Percentiles rank a stretch among this genome's conserved stretches.
phyloP scores from a whole-genome alignment of 202 grass and related monocot species.

The Eragrostis tef region DNA sequence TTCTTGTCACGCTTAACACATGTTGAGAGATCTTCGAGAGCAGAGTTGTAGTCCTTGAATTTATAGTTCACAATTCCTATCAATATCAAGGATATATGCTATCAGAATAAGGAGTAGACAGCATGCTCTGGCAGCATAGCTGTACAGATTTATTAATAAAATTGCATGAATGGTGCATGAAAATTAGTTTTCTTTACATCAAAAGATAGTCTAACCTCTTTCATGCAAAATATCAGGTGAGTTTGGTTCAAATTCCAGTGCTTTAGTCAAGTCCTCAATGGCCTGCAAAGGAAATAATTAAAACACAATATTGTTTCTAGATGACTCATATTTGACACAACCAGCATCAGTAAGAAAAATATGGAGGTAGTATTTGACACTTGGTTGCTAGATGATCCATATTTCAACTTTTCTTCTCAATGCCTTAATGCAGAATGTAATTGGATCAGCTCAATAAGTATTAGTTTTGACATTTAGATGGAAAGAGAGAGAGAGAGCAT shows the following conservation, averaged over 20 bases:
- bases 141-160: slow-evolving; percentile 34
- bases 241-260: slow-evolving; percentile 90
- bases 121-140: slow-evolving; percentile 19
- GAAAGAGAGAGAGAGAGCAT: slow-evolving; percentile 46
- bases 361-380: not conserved
- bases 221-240: slow-evolving; percentile 98
- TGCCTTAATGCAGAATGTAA: slow-evolving; percentile 9
- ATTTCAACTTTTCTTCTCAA: not conserved
- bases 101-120: slow-evolving; percentile 47
- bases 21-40: slow-evolving; percentile 78
- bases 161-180: not conserved
- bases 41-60: slow-evolving; percentile 94
- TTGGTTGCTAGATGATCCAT: slow-evolving; percentile 23
- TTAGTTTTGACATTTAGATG: slow-evolving; percentile 39
- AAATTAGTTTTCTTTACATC: not conserved
- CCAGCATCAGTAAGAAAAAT: too few species aligned
- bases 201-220: slow-evolving; percentile 69
- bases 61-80: slow-evolving; percentile 99
- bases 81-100: slow-evolving; percentile 33
- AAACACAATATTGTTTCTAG: slow-evolving; percentile 35
- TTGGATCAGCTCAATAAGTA: slow-evolving; percentile 6
- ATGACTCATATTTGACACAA: too few species aligned
- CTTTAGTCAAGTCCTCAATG: slow-evolving; percentile 89
- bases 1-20: slow-evolving; percentile 91
- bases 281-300: slow-evolving; percentile 61